Percentiles rank a stretch among this genome's conserved stretches.
These are phyloP conservation scores for Solanum lycopersicoides DNA, from an alignment of 257 asterid genomes.

Conservation along the genomic window DNA sequence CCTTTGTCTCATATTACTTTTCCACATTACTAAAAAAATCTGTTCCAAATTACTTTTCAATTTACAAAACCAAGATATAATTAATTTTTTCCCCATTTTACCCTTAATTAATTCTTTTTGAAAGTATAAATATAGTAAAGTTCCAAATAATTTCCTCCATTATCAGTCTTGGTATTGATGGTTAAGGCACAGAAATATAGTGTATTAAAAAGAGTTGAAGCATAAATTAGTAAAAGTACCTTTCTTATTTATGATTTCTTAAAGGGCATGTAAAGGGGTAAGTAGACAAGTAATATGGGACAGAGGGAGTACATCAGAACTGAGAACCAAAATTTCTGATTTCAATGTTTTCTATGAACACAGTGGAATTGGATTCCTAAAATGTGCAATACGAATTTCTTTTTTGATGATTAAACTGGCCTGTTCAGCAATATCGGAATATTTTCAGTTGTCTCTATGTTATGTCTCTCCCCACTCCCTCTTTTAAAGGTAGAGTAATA, in stretches of 20 bases:
- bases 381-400: not conserved
- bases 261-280: not conserved
- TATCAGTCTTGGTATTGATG: not conserved
- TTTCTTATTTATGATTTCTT: not conserved
- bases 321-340: not conserved
- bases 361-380: not conserved
- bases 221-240: not conserved
- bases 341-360: not conserved
- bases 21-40: not conserved
- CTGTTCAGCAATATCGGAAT: not conserved
- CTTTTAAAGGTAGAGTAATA: not conserved
- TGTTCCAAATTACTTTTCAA: not conserved
- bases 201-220: not conserved
- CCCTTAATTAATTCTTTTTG: not conserved
- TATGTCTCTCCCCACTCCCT: not conserved
- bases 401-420: not conserved
- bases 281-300: not conserved
- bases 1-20: not conserved
- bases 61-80: not conserved
- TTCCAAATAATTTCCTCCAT: not conserved
- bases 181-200: not conserved
- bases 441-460: not conserved
- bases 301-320: not conserved
- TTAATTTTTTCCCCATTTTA: not conserved
- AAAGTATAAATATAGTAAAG: not conserved